phyloP scores from a whole-genome alignment of 106 monocot genomes.

The Dendrobium nobile region DNA sequence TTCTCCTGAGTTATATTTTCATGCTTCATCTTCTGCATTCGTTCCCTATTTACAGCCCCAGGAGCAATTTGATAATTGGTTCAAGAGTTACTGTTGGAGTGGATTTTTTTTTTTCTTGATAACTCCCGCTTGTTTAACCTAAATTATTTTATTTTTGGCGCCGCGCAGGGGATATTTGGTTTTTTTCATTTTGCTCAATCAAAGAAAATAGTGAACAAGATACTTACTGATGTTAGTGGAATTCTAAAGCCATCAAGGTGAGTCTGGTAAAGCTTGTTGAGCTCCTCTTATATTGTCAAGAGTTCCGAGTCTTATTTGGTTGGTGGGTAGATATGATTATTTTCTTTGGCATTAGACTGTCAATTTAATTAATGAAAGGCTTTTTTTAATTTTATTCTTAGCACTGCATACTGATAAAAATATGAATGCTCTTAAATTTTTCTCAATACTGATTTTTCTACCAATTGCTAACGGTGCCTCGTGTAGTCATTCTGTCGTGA shows the following conservation, averaged over 20 bases:
- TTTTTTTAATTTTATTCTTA: neutral
- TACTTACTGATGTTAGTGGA: conserved; percentile 61
- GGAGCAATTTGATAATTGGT: neutral
- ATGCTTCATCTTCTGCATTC: neutral
- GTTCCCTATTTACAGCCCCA: neutral
- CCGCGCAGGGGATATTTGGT: conserved; percentile 44
- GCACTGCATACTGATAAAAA: neutral
- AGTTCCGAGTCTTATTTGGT: neutral
- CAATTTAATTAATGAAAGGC: neutral
- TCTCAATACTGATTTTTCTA: neutral
- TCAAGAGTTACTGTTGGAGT: neutral
- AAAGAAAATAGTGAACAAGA: conserved; percentile 56
- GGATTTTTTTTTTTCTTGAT: neutral
- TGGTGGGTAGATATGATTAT: neutral
- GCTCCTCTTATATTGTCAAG: neutral
- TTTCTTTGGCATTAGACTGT: neutral
- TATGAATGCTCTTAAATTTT: neutral
- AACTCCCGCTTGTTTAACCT: neutral
- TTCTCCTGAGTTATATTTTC: neutral
- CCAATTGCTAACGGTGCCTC: neutral
- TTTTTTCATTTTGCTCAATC: conserved; percentile 32
- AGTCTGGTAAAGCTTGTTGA: neutral
- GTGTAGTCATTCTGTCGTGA: neutral
- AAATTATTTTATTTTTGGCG: conserved; percentile 1
- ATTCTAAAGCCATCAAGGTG: conserved; percentile 81